phyloP scores from a whole-genome alignment of 768 basidiomycete genomes.

The Rubroboletus satanas region DNA sequence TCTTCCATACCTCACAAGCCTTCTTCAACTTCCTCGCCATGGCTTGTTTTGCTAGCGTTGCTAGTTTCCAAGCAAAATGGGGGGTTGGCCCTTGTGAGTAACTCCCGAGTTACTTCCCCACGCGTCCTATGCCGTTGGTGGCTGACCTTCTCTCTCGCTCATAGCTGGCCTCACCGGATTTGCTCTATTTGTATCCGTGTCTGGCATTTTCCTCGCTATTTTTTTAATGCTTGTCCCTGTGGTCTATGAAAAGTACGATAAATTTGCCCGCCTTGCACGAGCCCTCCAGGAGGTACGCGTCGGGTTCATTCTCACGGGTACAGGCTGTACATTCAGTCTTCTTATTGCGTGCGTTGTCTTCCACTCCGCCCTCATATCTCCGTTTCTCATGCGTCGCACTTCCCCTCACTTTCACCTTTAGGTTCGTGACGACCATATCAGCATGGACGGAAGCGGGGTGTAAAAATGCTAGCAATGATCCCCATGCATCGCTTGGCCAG shows the following conservation, averaged over 20 bases:
- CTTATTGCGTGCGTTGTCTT: slow-evolving; percentile 66
- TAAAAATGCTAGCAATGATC: slow-evolving; percentile 80
- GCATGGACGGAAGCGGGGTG: slow-evolving; percentile 90
- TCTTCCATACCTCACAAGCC: slow-evolving; percentile 71
- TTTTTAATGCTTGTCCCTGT: slow-evolving; percentile 79
- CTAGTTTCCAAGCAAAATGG: slow-evolving; percentile 84
- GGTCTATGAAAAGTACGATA: slow-evolving; percentile 82
- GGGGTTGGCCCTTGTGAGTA: slow-evolving; percentile 80
- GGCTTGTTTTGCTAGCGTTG: slow-evolving; percentile 88
- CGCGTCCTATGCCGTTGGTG: neutral
- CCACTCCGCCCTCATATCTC: neutral
- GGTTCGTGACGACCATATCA: slow-evolving; percentile 73
- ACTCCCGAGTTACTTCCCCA: neutral
- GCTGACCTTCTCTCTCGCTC: slow-evolving; percentile 12
- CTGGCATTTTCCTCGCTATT: slow-evolving; percentile 66
- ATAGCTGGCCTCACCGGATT: slow-evolving; percentile 85
- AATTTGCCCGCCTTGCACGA: slow-evolving; percentile 68
- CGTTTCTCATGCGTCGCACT: slow-evolving; percentile 15
- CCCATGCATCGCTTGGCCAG: slow-evolving; percentile 63
- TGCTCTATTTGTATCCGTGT: slow-evolving; percentile 73
- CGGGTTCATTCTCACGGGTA: slow-evolving; percentile 74
- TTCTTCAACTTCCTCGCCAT: slow-evolving; percentile 94
- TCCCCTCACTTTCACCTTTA: slow-evolving; percentile 23
- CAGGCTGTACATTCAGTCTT: slow-evolving; percentile 61
- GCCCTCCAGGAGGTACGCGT: slow-evolving; percentile 82